Percentiles rank a stretch among this genome's conserved stretches.
Conservation (phyloP, 441 rosid species). For the Kokia cookei region DNA sequence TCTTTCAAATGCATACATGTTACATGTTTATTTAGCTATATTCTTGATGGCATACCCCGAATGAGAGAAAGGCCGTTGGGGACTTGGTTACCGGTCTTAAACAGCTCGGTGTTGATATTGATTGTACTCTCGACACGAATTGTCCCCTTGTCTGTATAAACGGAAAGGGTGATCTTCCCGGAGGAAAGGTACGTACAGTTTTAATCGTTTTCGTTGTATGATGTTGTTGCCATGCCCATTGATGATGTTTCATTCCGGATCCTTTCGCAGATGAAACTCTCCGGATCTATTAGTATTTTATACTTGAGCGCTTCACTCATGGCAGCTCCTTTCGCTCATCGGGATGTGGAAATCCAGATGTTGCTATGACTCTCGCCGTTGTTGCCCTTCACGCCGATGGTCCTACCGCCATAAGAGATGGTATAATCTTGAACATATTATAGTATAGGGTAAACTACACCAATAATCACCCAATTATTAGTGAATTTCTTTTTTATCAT, state of each 20-base stretch:
- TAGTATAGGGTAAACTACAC: background rate
- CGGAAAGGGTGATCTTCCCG: slow-evolving; percentile 89
- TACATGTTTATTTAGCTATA: slow-evolving; percentile 40
- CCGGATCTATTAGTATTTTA: slow-evolving; percentile 90
- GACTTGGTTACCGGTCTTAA: slow-evolving; percentile 85
- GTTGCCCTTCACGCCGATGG: slow-evolving; percentile 91
- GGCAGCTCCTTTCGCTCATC: slow-evolving; percentile 92
- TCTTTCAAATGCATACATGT: slow-evolving; percentile 8
- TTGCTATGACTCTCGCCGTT: slow-evolving; percentile 95
- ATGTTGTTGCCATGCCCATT: background rate
- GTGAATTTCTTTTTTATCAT: too few species aligned
- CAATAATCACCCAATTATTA: too few species aligned
- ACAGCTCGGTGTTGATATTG: slow-evolving; percentile 91
- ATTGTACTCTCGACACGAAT: slow-evolving; percentile 63
- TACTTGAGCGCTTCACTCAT: slow-evolving; percentile 90
- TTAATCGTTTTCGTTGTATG: background rate
- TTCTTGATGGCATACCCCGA: slow-evolving; percentile 82
- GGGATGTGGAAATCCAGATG: slow-evolving; percentile 92
- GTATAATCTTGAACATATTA: background rate
- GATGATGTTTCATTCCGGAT: background rate
- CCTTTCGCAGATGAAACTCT: slow-evolving; percentile 72
- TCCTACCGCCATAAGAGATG: slow-evolving; percentile 49
- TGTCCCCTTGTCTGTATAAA: slow-evolving; percentile 86
- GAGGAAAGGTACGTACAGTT: slow-evolving; percentile 77
- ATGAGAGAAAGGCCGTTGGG: slow-evolving; percentile 96